A percentile compares a stretch with the other conserved stretches of the same genome.
These are phyloP conservation scores for Antrodiella citrinella DNA, from an alignment of 768 basidiomycete genomes.

Conservation along the genomic window DNA sequence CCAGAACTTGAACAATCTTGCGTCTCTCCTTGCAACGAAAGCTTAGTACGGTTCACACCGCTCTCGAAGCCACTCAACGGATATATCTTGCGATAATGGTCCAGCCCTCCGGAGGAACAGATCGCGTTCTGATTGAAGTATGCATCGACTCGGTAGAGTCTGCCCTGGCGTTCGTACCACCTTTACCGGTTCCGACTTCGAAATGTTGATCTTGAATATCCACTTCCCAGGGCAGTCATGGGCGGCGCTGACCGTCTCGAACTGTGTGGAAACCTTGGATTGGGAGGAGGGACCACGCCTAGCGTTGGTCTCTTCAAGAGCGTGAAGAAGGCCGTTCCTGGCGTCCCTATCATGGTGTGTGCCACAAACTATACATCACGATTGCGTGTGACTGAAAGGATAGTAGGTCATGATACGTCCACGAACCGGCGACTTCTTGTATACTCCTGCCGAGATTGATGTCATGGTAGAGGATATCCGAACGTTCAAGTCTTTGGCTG, in stretches of 20 bases:
- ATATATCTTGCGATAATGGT: no score
- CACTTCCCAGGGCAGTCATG: constrained; percentile 45
- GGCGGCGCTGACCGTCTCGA: constrained; percentile 76
- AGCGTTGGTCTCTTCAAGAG: constrained; percentile 62
- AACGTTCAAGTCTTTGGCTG: constrained; percentile 46
- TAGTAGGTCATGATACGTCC: constrained; percentile 73
- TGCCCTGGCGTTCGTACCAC: constrained; percentile 46
- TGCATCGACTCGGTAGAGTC: constrained; percentile 75
- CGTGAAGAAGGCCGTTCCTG: constrained; percentile 40
- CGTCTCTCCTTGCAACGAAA: no score
- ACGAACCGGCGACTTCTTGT: constrained; percentile 72
- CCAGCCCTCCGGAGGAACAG: no score
- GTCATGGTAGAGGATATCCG: constrained; percentile 73
- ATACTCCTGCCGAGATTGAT: constrained; percentile 53
- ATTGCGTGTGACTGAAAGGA: background rate
- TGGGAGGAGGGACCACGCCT: constrained; percentile 80
- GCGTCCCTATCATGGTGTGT: constrained; percentile 60
- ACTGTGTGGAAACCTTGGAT: constrained; percentile 57
- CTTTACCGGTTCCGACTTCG: background rate
- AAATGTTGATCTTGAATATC: background rate
- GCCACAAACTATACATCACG: constrained; percentile 6
- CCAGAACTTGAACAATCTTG: no score
- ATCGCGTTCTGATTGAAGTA: constrained; percentile 24
- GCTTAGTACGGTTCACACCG: no score
- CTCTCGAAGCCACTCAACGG: no score